These are phyloP conservation scores for Paramecium tetraurelia DNA, from an alignment of 73 alveolate species.

Conservation along the genomic window DNA sequence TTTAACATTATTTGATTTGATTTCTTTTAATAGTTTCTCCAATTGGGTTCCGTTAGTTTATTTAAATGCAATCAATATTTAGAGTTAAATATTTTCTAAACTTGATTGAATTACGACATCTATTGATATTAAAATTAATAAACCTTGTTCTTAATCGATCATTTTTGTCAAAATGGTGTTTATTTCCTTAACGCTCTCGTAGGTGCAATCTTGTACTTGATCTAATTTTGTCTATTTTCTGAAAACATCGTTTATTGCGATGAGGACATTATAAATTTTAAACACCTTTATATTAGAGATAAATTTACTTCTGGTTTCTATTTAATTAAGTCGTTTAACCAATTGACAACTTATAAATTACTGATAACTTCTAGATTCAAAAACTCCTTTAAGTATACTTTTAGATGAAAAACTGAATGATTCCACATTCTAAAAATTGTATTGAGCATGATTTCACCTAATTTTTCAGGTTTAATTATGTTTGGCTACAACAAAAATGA, in stretches of 20 bases:
- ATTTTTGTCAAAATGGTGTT: neutral
- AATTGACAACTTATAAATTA: neutral
- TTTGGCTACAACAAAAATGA: neutral
- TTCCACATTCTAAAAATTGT: neutral
- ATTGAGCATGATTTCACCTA: neutral
- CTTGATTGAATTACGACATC: neutral
- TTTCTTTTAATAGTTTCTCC: neutral
- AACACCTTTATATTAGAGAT: neutral
- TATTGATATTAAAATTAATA: neutral
- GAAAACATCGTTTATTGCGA: neutral
- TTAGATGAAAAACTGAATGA: constrained; percentile 19
- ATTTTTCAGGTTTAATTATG: neutral
- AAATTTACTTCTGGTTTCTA: neutral
- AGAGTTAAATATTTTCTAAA: neutral
- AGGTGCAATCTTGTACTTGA: neutral
- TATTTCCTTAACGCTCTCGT: neutral
- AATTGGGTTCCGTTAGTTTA: neutral
- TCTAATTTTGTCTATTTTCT: neutral
- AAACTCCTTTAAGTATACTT: constrained; percentile 11
- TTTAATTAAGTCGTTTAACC: neutral
- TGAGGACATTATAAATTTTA: neutral
- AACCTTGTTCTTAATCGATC: neutral
- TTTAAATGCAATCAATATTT: neutral
- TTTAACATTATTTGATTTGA: neutral
- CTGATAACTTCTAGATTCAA: neutral